phyloP scores from a whole-genome alignment of 108 stramenopile genomes.

The Pseudonitzschia delicatissima region DNA sequence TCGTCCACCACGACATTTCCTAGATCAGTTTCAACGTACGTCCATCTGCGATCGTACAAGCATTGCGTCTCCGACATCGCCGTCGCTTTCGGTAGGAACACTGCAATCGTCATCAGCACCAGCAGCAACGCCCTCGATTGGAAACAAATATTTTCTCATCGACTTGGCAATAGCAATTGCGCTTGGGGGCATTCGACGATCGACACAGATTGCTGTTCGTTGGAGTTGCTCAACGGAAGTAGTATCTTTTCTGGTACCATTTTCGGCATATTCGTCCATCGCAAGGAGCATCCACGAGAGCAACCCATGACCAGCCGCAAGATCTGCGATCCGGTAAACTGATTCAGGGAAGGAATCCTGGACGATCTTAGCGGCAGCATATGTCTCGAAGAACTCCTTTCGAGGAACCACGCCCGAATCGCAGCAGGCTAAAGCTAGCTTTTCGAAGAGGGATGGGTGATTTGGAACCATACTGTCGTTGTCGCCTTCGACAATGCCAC shows the following conservation, averaged over 20 bases:
- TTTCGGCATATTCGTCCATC: conserved; percentile 27
- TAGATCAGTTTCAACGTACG: conserved; percentile 54
- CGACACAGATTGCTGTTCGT: conserved; percentile 52
- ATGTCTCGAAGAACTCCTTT: conserved; percentile 72
- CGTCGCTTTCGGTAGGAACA: no score
- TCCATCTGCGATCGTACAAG: conserved; percentile 35
- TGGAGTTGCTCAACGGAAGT: conserved; percentile 13
- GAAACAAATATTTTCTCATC: conserved; percentile 52
- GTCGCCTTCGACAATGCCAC: background rate
- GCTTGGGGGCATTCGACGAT: conserved; percentile 58
- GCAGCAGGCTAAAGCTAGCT: conserved; percentile 51
- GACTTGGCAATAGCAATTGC: conserved; percentile 43
- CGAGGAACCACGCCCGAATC: conserved; percentile 45
- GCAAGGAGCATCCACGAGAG: conserved; percentile 64
- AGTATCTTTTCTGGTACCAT: background rate
- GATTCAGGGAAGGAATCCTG: conserved; percentile 29
- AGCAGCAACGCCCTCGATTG: conserved; percentile 5
- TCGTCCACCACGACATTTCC: conserved; percentile 41
- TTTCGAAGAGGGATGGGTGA: conserved; percentile 57
- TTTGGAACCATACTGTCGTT: background rate
- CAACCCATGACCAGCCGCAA: conserved; percentile 66
- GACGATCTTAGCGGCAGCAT: conserved; percentile 54
- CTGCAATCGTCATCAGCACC: no score
- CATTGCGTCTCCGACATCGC: background rate
- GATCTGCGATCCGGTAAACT: conserved; percentile 40